phyloP scores from a whole-genome alignment of 352 stramenopile genomes.

The Phytophthora agathidicida region DNA sequence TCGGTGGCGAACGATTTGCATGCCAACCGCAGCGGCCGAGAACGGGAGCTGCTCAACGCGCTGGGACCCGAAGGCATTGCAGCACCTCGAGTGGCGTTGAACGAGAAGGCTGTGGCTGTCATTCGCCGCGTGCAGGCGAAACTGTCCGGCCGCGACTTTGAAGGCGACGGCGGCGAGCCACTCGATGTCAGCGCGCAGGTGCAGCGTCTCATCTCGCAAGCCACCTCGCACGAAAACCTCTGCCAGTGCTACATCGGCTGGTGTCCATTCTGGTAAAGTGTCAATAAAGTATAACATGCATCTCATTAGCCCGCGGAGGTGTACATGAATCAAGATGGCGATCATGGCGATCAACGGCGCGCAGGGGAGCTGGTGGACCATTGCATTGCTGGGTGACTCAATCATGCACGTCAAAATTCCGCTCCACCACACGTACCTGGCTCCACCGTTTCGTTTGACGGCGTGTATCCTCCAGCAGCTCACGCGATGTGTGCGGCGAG shows the following conservation, averaged over 20 bases:
- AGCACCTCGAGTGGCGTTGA: slow-evolving; percentile 89
- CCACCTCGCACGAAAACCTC: slow-evolving; percentile 98
- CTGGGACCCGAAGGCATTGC: slow-evolving; percentile 81
- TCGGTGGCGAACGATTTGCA: slow-evolving; percentile 52
- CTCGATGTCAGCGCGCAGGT: slow-evolving; percentile 88
- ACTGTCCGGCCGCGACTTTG: slow-evolving; percentile 98
- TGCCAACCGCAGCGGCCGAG: slow-evolving; percentile 80
- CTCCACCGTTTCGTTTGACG: slow-evolving; percentile 8
- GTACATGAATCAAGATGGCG: neutral
- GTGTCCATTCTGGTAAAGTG: slow-evolving; percentile 93
- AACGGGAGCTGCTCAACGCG: slow-evolving; percentile 80
- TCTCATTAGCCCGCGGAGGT: neutral
- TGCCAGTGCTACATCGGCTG: slow-evolving; percentile 99
- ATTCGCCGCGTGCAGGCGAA: slow-evolving; percentile 99
- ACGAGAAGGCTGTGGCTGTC: slow-evolving; percentile 96
- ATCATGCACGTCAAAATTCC: slow-evolving; percentile 1
- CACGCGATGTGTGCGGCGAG: slow-evolving; percentile 2
- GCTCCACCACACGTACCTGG: slow-evolving; percentile 4
- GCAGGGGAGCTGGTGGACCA: neutral
- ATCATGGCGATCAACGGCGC: too few species aligned
- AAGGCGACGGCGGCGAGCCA: slow-evolving; percentile 64
- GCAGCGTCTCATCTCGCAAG: slow-evolving; percentile 97
- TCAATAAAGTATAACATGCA: slow-evolving; percentile 1
- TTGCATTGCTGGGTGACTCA: slow-evolving; percentile 24
- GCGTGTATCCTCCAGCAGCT: neutral